Evolutionary conservation across 352 stramenopile genomes (phyloP), one percentile per base, ranked within the genome.

Genomic region (Phytophthora lateralis): DNA sequence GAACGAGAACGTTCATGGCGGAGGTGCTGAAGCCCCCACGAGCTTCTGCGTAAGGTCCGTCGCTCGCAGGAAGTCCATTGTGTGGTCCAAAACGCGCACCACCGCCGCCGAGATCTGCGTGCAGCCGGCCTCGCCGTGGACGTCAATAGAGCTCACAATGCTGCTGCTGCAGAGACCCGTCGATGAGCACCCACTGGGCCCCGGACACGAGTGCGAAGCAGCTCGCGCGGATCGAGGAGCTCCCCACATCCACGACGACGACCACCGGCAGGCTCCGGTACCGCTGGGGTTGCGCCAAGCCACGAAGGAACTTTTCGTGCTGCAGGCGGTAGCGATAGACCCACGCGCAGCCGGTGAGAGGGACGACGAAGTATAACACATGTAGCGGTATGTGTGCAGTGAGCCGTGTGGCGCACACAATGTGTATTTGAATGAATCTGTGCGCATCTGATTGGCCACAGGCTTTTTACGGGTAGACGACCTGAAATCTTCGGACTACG

Each of bases 1-100:
- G n/a, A n/a, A n/a, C n/a, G n/a, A 98, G 60, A 11, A 98, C 49
- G 55, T 98, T 98, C 93, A 98, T 98, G 1, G 84, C 92, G 71
- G 98, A 98, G 27, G 83, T 89, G 53, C 88, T 96, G 68, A 98
- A 97, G 47, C 93, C 94, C 27, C 89, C 14, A 84, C 57, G 18
- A 97, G 69, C 14, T 63, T 63, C 34, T 78, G 47, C 6, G 55
- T 60, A 10, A 93, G 63, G 9, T 74, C 53, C n/a, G 59, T 60
- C 8, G 55, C 62, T 14, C 83, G 75, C 12, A 95, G 55, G 46
- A 89, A 91, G 11, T 39, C 48, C 21, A 92, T 61, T 41, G 72
- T 73, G 10, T 39, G 54, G 49, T 85, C 73, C 47, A 93, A n/a
- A 26, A 84, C 60, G 14, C 59, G 39, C 70, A 93, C 86, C 46